These are phyloP conservation scores for Calonectria honghensis DNA, from an alignment of 2,329 filamentous ascomycete genomes.

Conservation along the genomic window DNA sequence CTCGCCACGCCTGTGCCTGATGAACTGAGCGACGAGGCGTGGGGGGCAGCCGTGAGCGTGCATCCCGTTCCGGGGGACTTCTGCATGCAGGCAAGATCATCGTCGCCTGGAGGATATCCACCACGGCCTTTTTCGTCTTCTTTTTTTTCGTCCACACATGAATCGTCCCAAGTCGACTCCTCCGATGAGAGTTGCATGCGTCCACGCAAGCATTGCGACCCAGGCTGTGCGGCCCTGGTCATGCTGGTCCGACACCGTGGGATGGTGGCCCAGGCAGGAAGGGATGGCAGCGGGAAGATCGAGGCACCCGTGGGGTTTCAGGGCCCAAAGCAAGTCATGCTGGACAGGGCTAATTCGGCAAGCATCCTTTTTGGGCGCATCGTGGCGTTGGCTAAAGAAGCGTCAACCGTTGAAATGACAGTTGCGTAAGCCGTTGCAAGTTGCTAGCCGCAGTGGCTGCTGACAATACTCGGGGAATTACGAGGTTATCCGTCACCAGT, in stretches of 20 bases:
- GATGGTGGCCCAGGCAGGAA: background rate
- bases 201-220: conserved; percentile 3
- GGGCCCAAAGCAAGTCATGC: background rate
- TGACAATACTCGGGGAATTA: background rate
- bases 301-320: background rate
- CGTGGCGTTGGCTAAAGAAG: background rate
- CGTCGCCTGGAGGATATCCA: conserved; percentile 2
- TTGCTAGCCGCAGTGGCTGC: background rate
- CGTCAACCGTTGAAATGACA: background rate
- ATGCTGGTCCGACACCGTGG: background rate
- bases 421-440: background rate
- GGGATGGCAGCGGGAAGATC: conserved; percentile 9
- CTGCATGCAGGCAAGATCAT: conserved; percentile 24
- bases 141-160: background rate
- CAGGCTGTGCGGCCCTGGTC: background rate
- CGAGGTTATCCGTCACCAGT: background rate
- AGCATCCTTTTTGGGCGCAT: background rate
- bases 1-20: conserved; percentile 8
- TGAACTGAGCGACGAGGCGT: conserved; percentile 14
- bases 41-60: conserved; percentile 18
- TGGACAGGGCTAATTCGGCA: background rate
- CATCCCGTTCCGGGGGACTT: conserved; percentile 15
- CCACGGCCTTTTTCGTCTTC: background rate
- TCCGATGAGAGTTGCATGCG: conserved; percentile 1
- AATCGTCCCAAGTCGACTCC: conserved; percentile 3